phyloP scores from a whole-genome alignment of 345 rosid genomes.

The Odontarrhena argentea region DNA sequence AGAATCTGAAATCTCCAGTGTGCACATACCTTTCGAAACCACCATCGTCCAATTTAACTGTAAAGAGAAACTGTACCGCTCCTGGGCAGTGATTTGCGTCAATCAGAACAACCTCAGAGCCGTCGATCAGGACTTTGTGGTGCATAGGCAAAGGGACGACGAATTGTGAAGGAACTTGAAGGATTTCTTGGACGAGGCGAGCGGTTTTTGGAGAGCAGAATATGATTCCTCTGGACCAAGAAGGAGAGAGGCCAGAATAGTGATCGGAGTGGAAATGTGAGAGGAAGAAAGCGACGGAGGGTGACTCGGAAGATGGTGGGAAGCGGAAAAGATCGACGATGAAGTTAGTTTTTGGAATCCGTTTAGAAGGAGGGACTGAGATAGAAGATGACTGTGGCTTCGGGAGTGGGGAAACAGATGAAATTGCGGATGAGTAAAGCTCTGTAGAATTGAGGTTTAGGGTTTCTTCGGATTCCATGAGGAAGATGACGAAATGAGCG shows the following conservation, averaged over 20 bases:
- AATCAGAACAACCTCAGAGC: conserved; percentile 60
- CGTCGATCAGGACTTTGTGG: conserved; percentile 53
- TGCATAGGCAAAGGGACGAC: conserved; percentile 57
- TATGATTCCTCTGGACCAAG: conserved; percentile 79
- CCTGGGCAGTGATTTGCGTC: conserved; percentile 96
- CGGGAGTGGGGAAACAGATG: conserved; percentile 34
- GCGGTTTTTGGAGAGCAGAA: conserved; percentile 75
- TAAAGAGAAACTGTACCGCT: conserved; percentile 81
- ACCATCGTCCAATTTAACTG: conserved; percentile 43
- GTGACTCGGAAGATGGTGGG: conserved; percentile 46
- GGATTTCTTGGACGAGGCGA: conserved; percentile 55
- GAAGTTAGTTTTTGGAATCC: conserved; percentile 77
- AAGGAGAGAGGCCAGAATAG: conserved; percentile 67
- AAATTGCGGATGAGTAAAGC: conserved; percentile 53
- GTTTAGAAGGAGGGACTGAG: conserved; percentile 57
- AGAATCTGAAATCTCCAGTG: conserved; percentile 82
- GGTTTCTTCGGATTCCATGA: conserved; percentile 37
- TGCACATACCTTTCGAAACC: conserved; percentile 62
- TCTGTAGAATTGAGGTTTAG: conserved; percentile 57
- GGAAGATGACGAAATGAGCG: conserved; percentile 26
- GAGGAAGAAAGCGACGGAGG: conserved; percentile 68
- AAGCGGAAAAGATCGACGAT: conserved; percentile 76
- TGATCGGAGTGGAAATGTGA: conserved; percentile 95
- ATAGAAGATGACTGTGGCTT: conserved; percentile 35
- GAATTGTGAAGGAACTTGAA: conserved; percentile 55